These are phyloP conservation scores for Fistulinella prunicolor DNA, from an alignment of 768 basidiomycete species.

Conservation along the genomic window DNA sequence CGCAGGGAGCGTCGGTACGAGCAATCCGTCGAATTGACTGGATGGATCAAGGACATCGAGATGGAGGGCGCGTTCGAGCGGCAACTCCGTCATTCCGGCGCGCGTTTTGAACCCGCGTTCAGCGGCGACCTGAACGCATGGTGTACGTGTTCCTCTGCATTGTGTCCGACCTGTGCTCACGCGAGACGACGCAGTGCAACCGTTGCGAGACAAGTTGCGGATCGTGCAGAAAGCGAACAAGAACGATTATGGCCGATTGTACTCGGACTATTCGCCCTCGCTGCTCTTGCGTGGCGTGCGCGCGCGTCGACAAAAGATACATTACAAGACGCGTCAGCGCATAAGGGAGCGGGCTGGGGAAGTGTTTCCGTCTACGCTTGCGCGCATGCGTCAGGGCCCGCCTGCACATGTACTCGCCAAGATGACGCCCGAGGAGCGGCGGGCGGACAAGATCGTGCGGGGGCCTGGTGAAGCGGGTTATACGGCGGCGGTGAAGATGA, in stretches of 20 bases:
- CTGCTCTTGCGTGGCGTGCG: conserved; percentile 48
- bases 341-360: conserved; percentile 65
- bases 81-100: conserved; percentile 17
- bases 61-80: conserved; percentile 41
- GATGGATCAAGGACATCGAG: conserved; percentile 33
- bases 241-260: conserved; percentile 42
- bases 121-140: conserved; percentile 18
- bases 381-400: conserved; percentile 51
- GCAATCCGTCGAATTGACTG: conserved; percentile 32
- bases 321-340: conserved; percentile 62
- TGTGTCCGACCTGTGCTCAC: conserved; percentile 3
- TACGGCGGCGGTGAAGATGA: conserved; percentile 59
- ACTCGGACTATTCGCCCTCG: conserved; percentile 43
- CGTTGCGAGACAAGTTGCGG: conserved; percentile 31
- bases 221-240: conserved; percentile 34
- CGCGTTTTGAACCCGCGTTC: conserved; percentile 26
- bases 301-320: conserved; percentile 58
- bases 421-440: conserved; percentile 49
- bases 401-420: conserved; percentile 57
- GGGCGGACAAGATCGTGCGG: conserved; percentile 48
- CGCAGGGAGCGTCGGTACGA: conserved; percentile 46
- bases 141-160: conserved; percentile 13
- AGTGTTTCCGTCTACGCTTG: conserved; percentile 45
- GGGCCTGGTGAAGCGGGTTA: conserved; percentile 68
- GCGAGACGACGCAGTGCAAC: conserved; percentile 31